Evolutionary conservation across 257 asterid genomes (phyloP).

Genomic region (Nyctanthes arbortristis): DNA sequence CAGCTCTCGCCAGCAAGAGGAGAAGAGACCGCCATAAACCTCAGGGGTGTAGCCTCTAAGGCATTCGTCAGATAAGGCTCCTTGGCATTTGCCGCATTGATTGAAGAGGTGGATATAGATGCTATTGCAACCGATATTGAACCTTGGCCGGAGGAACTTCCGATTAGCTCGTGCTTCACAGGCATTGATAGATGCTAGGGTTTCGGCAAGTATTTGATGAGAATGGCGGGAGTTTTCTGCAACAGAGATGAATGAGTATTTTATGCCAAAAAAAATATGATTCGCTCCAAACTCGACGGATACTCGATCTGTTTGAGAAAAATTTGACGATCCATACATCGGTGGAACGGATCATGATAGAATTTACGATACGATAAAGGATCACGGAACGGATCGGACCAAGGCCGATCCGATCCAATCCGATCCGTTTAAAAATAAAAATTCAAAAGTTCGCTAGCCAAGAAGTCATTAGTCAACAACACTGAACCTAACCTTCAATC

Average conservation of each 20-base stretch:
- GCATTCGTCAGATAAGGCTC: constrained; percentile 17
- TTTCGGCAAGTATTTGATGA: constrained; percentile 8
- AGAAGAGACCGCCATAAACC: constrained; percentile 21
- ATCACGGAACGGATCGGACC: no score
- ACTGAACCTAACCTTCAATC: no score
- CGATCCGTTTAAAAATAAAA: no score
- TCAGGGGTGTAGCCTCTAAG: constrained; percentile 28
- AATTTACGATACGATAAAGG: no score
- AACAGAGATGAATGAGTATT: not conserved
- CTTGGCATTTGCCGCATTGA: constrained; percentile 18
- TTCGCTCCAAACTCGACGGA: no score
- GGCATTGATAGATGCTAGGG: constrained; percentile 41
- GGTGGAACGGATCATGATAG: no score
- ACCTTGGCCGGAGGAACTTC: constrained; percentile 20
- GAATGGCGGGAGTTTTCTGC: not conserved
- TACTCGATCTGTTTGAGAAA: no score
- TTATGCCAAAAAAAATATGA: not conserved
- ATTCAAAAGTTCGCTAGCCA: no score
- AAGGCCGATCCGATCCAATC: no score
- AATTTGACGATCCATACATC: no score
- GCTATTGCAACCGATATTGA: constrained; percentile 8
- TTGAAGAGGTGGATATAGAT: not conserved
- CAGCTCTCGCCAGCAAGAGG: constrained; percentile 20
- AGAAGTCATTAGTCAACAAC: no score
- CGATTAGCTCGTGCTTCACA: constrained; percentile 37